These are phyloP conservation scores for Narthecium ossifragum DNA, from an alignment of 106 monocot species.

Conservation along the genomic window DNA sequence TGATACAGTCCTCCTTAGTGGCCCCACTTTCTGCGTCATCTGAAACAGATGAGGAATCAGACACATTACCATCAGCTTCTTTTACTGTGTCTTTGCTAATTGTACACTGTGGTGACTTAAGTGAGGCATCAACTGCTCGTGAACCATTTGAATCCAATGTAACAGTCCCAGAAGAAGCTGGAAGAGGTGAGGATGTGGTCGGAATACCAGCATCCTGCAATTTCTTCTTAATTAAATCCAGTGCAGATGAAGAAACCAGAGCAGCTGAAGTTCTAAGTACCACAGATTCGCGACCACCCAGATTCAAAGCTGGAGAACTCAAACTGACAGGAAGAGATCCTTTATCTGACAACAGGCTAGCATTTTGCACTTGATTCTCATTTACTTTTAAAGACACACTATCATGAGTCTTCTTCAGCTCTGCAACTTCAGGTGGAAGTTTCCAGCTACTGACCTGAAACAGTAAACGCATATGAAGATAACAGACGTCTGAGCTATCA, in stretches of 20 bases:
- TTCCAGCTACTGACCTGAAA: constrained; percentile 98
- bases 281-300: constrained; percentile 74
- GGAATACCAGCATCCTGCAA: constrained; percentile 77
- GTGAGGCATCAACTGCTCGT: constrained; percentile 38
- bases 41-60: constrained; percentile 89
- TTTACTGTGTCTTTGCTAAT: constrained; percentile 65
- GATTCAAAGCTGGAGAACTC: constrained; percentile 48
- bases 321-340: constrained; percentile 19
- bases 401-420: constrained; percentile 53
- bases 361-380: constrained; percentile 30
- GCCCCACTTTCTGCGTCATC: constrained; percentile 80
- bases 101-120: constrained; percentile 28
- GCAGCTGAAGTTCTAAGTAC: constrained; percentile 36
- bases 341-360: constrained; percentile 25
- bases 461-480: not conserved
- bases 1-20: constrained; percentile 59
- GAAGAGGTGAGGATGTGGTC: constrained; percentile 31
- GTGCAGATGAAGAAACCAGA: constrained; percentile 62
- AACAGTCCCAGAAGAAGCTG: constrained; percentile 22
- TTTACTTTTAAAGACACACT: constrained; percentile 25
- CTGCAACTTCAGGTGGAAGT: constrained; percentile 64
- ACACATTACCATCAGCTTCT: constrained; percentile 59
- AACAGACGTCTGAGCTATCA: too few species aligned
- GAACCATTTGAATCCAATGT: constrained; percentile 47
- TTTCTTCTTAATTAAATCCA: constrained; percentile 96